These are phyloP conservation scores for Cutaneotrichosporon cavernicola DNA, from an alignment of 1,284 basidiomycete species.

Conservation along the genomic window DNA sequence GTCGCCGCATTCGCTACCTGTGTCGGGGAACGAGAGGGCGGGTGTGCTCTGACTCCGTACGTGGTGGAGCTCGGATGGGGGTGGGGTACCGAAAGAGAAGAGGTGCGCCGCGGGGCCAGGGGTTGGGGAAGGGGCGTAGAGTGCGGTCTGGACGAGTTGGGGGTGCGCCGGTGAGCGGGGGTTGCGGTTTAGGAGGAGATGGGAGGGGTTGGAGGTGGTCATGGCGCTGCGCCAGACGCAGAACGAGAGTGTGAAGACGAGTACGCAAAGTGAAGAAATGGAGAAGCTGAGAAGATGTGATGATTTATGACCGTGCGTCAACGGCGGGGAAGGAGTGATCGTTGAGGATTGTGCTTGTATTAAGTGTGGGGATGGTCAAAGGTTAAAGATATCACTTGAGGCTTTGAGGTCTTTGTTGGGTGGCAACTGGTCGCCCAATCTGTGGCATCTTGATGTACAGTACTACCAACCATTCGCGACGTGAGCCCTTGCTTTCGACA, in stretches of 20 bases:
- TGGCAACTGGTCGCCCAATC: too few species aligned
- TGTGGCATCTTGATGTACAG: too few species aligned
- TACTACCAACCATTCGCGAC: too few species aligned
- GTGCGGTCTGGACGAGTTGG: slow-evolving; percentile 40
- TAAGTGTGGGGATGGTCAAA: too few species aligned
- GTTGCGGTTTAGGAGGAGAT: slow-evolving; percentile 48
- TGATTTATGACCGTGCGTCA: neutral
- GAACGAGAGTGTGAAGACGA: neutral
- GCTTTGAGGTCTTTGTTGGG: too few species aligned
- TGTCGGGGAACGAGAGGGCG: slow-evolving; percentile 4
- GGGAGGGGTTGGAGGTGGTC: slow-evolving; percentile 42
- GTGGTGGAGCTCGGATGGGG: slow-evolving; percentile 11
- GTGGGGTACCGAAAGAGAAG: slow-evolving; percentile 14
- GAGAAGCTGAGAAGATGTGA: neutral
- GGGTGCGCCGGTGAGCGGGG: slow-evolving; percentile 47
- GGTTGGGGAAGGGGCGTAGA: slow-evolving; percentile 22
- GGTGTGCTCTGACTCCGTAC: slow-evolving; percentile 16
- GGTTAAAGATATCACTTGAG: too few species aligned
- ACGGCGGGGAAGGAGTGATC: too few species aligned
- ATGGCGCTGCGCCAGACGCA: neutral
- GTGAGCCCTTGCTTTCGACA: neutral
- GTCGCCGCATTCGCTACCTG: slow-evolving; percentile 16
- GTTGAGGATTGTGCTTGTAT: too few species aligned
- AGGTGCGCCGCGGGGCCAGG: slow-evolving; percentile 19
- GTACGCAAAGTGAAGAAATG: neutral